Base-by-base conservation (phyloP, 1,284 basidiomycete species). In the Trametes pubescens region DNA sequence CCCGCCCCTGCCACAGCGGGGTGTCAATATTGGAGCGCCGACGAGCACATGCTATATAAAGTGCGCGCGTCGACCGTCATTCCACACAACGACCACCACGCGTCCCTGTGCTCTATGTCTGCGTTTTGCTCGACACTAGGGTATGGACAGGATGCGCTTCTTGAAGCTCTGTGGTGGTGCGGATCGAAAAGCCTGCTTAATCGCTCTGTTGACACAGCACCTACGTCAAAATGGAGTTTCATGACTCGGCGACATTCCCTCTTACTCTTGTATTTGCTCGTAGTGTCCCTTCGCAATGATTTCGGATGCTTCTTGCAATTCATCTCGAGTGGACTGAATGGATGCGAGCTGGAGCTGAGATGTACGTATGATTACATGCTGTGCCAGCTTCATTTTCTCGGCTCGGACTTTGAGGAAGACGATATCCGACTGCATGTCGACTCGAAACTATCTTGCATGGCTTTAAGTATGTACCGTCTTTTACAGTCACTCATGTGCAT, bases 151-250 rank as follows among this genome's bases (percentile, higher is more conserved):
- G 72, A 79, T 79, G 81, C 78, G 69, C 67, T 69, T 72, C 71
- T 72, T 69, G 67, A 60, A 65, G 64, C 40, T 49, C 68, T 67
- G 73, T 80, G 83, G 78, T 80, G 84, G 86, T 81, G 76, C 68
- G 84, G 85, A 91, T 65, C 53, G 67, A 80, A 77, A 52, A 76
- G 86, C 90, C 90, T 83, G 80, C 76, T 86, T 91, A 91, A 92
- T 91, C 90, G 85, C 90, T 91, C 87, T 81, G 77, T 87, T 86
- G 86, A 84, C 88, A 81, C 78, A 71, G 73, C 71, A 72, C 74
- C 76, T 75, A 91, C 88, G 88, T 82, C 71, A 86, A 84, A 43
- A 80, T 84, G 83, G 89, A 89, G 90, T 91, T 92, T 92, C 90
- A 91, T 91, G 87, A 81, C 80, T 84, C 76, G 89, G 90, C 86